Percentiles rank a stretch among this genome's conserved stretches.
Evolutionary conservation across 2,329 filamentous ascomycete genomes (phyloP).

Genomic region (Sporothrix sp.): DNA sequence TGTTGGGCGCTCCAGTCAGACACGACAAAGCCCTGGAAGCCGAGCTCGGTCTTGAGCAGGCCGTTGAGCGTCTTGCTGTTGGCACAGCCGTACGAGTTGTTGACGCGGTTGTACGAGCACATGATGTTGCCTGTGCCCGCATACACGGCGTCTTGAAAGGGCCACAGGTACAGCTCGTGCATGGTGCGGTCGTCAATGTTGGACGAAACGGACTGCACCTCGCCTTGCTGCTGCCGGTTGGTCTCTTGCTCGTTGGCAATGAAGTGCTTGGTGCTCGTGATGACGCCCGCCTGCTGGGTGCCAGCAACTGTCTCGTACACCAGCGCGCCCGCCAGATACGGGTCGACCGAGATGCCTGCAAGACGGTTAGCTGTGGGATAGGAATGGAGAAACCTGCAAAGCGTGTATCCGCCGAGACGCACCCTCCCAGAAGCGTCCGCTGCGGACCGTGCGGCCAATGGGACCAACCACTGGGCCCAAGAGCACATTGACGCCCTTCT

Average conservation of each 20-base stretch:
- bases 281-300: conserved; percentile 59
- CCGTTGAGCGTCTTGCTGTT: conserved; percentile 57
- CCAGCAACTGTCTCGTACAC: conserved; percentile 51
- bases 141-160: conserved; percentile 44
- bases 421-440: conserved; percentile 55
- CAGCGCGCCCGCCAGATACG: conserved; percentile 47
- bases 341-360: conserved; percentile 43
- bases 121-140: conserved; percentile 48
- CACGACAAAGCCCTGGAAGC: conserved; percentile 55
- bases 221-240: conserved; percentile 43
- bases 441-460: conserved; percentile 48
- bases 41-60: conserved; percentile 50
- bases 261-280: conserved; percentile 55
- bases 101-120: conserved; percentile 59
- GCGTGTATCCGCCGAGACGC: too few relatives aligned
- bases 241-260: conserved; percentile 40
- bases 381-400: too few relatives aligned
- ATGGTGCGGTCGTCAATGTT: conserved; percentile 38
- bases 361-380: too few relatives aligned
- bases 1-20: conserved; percentile 60
- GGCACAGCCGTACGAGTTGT: conserved; percentile 59
- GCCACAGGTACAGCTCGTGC: conserved; percentile 41
- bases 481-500: conserved; percentile 64
- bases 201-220: conserved; percentile 34
- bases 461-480: conserved; percentile 68